phyloP scores from a whole-genome alignment of 441 rosid species.

The Omphalea diandra region DNA sequence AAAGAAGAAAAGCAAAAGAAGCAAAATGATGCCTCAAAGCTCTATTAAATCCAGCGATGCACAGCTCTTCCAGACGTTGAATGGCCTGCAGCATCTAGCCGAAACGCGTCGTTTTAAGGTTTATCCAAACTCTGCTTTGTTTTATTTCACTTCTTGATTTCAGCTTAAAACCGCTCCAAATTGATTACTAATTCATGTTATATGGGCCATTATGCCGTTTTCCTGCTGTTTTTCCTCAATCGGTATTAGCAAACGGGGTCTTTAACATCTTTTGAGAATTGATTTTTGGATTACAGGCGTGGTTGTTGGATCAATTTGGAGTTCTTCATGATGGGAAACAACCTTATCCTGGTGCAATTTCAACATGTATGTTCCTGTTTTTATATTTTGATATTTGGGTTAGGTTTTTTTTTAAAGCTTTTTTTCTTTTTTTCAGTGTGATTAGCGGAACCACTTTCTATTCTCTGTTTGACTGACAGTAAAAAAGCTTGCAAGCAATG shows the following conservation, averaged over 20 bases:
- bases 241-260: not conserved
- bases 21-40: constrained; percentile 39
- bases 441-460: constrained; percentile 3
- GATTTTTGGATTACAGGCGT: constrained; percentile 45
- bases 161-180: not conserved
- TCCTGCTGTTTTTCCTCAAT: not conserved
- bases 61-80: constrained; percentile 55
- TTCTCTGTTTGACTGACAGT: constrained; percentile 45
- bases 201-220: not conserved
- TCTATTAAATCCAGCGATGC: constrained; percentile 36
- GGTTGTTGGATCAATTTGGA: constrained; percentile 94
- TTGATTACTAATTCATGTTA: not conserved
- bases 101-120: constrained; percentile 82
- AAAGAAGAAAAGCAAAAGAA: not conserved
- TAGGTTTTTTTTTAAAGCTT: not conserved
- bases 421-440: not conserved
- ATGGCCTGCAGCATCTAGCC: constrained; percentile 58
- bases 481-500: constrained; percentile 58
- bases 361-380: constrained; percentile 65
- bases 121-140: not conserved
- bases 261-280: not conserved
- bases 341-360: constrained; percentile 91
- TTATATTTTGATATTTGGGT: constrained; percentile 26
- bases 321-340: constrained; percentile 92
- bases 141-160: not conserved